phyloP scores from a whole-genome alignment of 2,329 filamentous ascomycete species.

The Achaetomium macrosporum region DNA sequence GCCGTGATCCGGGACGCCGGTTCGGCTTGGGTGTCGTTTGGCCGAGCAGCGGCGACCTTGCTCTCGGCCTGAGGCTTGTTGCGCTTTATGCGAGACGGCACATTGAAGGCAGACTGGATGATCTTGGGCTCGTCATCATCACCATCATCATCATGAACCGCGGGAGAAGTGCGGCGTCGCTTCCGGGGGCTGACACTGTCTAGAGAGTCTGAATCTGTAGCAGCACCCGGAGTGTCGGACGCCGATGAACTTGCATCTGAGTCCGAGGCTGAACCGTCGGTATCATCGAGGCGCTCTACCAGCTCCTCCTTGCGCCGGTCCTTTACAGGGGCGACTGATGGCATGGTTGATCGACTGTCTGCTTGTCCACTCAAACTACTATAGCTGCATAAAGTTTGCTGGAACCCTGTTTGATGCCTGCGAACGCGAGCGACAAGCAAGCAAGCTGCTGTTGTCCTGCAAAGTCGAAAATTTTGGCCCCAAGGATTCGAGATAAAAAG shows the following conservation, averaged over 20 bases:
- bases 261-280: conserved; percentile 7
- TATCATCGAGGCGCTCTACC: conserved; percentile 8
- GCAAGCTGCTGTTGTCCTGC: background rate
- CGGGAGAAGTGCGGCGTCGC: conserved; percentile 36
- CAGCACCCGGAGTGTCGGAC: background rate
- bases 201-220: conserved; percentile 21
- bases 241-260: conserved; percentile 2
- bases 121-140: conserved; percentile 27
- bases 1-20: conserved; percentile 36
- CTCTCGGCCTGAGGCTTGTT: conserved; percentile 23
- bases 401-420: background rate
- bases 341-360: conserved; percentile 10
- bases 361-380: background rate
- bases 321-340: conserved; percentile 11
- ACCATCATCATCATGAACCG: conserved; percentile 22
- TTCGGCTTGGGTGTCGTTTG: conserved; percentile 5
- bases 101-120: conserved; percentile 39
- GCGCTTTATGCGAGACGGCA: conserved; percentile 49
- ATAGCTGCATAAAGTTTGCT: background rate
- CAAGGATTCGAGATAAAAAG: background rate
- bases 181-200: conserved; percentile 42
- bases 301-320: background rate
- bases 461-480: conserved; percentile 10
- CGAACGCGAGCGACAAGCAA: background rate
- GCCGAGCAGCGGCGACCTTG: conserved; percentile 3